Conservation (phyloP, 352 stramenopile genomes). For the Vaucheria bursata region DNA sequence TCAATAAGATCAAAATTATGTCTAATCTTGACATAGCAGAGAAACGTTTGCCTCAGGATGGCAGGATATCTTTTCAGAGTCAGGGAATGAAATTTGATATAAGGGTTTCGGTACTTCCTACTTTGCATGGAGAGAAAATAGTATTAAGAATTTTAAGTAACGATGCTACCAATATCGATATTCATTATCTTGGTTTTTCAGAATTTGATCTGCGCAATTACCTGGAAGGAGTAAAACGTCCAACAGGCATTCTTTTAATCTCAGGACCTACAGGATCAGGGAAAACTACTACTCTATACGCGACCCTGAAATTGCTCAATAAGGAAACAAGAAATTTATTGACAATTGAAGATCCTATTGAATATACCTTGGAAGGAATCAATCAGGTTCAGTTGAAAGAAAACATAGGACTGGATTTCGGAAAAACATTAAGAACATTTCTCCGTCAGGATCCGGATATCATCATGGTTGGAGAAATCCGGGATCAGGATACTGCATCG, state of each 20-base stretch:
- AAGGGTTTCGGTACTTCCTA: background rate
- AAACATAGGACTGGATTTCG: background rate
- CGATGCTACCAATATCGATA: slow-evolving; percentile 2
- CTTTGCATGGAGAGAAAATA: background rate
- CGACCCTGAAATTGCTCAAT: background rate
- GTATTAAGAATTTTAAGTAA: background rate
- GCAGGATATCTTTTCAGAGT: background rate
- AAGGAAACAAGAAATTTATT: background rate
- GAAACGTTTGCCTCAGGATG: background rate
- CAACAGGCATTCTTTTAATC: background rate
- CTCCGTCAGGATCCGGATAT: too few relatives aligned
- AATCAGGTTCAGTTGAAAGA: slow-evolving; percentile 1
- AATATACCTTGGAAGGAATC: background rate
- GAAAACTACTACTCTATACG: background rate
- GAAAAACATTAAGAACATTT: background rate
- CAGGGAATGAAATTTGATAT: slow-evolving; percentile 2
- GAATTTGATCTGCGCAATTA: slow-evolving; percentile 1
- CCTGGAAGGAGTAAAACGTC: background rate
- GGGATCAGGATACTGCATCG: background rate
- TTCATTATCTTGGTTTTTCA: background rate
- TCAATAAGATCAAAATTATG: slow-evolving; percentile 1
- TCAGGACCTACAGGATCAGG: background rate
- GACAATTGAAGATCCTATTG: background rate
- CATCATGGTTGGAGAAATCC: background rate
- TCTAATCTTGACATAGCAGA: background rate